phyloP scores from a whole-genome alignment of 805 yeast species.

The Yarrowia keelungensis region DNA sequence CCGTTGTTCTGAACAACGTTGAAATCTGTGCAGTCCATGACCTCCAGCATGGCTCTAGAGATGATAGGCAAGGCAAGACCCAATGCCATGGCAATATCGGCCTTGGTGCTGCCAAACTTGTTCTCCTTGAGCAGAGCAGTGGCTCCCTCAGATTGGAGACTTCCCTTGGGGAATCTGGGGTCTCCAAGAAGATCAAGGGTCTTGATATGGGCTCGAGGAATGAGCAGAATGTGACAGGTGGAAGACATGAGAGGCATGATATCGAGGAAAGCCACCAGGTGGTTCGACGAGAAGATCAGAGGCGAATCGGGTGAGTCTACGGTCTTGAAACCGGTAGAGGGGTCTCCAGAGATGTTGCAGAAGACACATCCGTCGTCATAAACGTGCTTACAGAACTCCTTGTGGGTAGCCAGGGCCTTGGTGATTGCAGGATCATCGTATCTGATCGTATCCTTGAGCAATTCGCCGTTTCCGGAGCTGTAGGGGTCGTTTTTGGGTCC shows the following conservation, averaged over 20 bases:
- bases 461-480: constrained; percentile 20
- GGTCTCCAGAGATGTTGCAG: constrained; percentile 46
- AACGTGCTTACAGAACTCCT: constrained; percentile 35
- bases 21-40: constrained; percentile 46
- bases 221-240: constrained; percentile 49
- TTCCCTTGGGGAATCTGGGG: constrained; percentile 39
- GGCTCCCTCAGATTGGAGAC: constrained; percentile 28
- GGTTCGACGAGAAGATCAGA: constrained; percentile 46
- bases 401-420: constrained; percentile 32
- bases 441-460: constrained; percentile 29
- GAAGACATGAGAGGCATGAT: constrained; percentile 52
- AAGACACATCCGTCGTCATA: constrained; percentile 45
- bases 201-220: constrained; percentile 49
- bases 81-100: constrained; percentile 43
- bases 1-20: constrained; percentile 63
- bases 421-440: constrained; percentile 34
- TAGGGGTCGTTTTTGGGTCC: constrained; percentile 17
- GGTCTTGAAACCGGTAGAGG: constrained; percentile 41
- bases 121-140: constrained; percentile 31
- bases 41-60: constrained; percentile 44
- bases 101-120: constrained; percentile 34
- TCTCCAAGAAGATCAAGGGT: constrained; percentile 46
- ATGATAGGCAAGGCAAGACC: constrained; percentile 47
- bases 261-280: constrained; percentile 50
- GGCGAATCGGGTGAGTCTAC: constrained; percentile 42